Evolutionary conservation across 1,284 basidiomycete species (phyloP).

Genomic region (Rhizoctonia solani): DNA sequence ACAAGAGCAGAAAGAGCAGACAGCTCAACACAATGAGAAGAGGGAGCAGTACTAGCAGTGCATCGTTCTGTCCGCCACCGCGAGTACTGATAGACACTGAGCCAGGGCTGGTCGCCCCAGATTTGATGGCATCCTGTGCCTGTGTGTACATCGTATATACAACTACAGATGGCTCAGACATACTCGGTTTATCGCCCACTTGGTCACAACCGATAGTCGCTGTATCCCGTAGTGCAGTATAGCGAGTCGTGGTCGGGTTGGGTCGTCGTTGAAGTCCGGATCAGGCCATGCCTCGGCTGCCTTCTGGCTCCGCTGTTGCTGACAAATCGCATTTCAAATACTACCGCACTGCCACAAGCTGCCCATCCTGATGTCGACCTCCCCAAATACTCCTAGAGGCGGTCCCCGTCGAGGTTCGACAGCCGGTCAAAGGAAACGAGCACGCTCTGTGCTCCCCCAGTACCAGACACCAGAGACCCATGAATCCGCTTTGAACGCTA

Average conservation of each 20-base stretch:
- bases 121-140: neutral
- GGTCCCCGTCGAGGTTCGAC: slow-evolving; percentile 5
- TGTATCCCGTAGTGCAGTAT: too few relatives aligned
- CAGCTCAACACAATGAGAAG: slow-evolving; percentile 91
- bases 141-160: neutral
- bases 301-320: neutral
- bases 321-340: neutral
- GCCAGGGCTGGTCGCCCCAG: neutral
- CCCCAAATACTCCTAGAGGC: neutral
- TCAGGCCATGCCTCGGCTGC: neutral
- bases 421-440: slow-evolving; percentile 13
- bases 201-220: too few relatives aligned
- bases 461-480: slow-evolving; percentile 49
- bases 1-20: slow-evolving; percentile 86
- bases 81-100: neutral
- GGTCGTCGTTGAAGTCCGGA: neutral
- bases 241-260: neutral
- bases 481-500: slow-evolving; percentile 72
- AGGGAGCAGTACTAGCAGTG: slow-evolving; percentile 80
- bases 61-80: slow-evolving; percentile 11
- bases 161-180: too few relatives aligned
- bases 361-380: slow-evolving; percentile 20
- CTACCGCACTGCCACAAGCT: neutral
- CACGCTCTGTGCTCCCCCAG: slow-evolving; percentile 28
- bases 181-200: too few relatives aligned